Percentiles rank a stretch among this genome's conserved stretches.
Evolutionary conservation across 1,284 basidiomycete genomes (phyloP).

Genomic region (Mixia osmundae): DNA sequence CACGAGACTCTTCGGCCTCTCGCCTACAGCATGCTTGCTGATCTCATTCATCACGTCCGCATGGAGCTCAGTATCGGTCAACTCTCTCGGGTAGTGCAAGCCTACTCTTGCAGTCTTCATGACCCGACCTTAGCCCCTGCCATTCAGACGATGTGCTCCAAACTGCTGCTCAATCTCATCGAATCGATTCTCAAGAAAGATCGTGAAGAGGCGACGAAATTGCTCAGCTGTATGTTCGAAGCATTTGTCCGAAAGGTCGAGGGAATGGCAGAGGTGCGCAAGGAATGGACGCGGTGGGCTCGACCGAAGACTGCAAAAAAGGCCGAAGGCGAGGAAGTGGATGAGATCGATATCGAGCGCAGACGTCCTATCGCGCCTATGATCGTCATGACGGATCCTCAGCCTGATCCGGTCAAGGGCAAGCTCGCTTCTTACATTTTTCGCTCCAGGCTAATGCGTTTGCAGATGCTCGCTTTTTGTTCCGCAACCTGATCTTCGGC

Average conservation of each 20-base stretch:
- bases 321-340: conserved; percentile 1
- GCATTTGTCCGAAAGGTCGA: conserved; percentile 69
- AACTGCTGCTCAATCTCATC: conserved; percentile 72
- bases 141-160: conserved; percentile 77
- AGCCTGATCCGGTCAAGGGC: conserved; percentile 23
- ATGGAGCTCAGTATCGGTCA: conserved; percentile 58
- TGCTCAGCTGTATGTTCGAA: conserved; percentile 54
- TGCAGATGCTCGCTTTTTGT: conserved; percentile 58
- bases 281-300: conserved; percentile 16
- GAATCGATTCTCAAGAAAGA: conserved; percentile 55
- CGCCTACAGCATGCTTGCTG: conserved; percentile 72
- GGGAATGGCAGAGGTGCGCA: conserved; percentile 33
- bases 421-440: conserved; percentile 4
- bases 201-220: conserved; percentile 33
- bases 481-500: conserved; percentile 71
- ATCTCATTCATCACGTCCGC: conserved; percentile 78
- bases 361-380: conserved; percentile 24
- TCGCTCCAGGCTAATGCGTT: conserved; percentile 2
- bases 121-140: conserved; percentile 59
- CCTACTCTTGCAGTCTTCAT: conserved; percentile 73
- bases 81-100: conserved; percentile 53
- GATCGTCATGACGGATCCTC: conserved; percentile 23
- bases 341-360: conserved; percentile 21
- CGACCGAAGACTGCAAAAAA: conserved; percentile 3
- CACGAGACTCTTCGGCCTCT: conserved; percentile 64